Evolutionary conservation across 164 flowering plant genomes (phyloP).

Genomic region (Vitis rupestris): DNA sequence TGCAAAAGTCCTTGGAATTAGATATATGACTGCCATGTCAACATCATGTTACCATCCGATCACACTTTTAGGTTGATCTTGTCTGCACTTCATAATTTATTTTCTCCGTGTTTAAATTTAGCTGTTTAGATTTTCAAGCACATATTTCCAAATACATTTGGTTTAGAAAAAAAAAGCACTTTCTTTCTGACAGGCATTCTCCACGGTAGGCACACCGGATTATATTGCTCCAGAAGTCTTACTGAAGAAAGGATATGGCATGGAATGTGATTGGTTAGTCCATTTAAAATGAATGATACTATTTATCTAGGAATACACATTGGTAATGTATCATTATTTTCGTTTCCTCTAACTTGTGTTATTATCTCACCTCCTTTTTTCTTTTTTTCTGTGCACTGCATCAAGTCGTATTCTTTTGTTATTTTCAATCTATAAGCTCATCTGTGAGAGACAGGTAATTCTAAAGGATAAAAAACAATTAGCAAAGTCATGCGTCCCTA

Average conservation of each 20-base stretch:
- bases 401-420: not conserved
- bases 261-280: constrained; percentile 95
- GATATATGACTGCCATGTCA: too few species aligned
- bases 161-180: not conserved
- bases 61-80: too few species aligned
- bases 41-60: too few species aligned
- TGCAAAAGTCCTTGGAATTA: too few species aligned
- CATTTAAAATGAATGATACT: not conserved
- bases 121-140: not conserved
- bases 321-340: not conserved
- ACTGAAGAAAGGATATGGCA: constrained; percentile 92
- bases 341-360: not conserved
- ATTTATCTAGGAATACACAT: not conserved
- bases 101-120: too few species aligned
- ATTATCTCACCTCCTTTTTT: not conserved
- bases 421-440: not conserved
- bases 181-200: constrained; percentile 53
- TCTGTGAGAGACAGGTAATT: too few species aligned
- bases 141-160: not conserved
- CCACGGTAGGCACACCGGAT: constrained; percentile 97
- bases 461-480: too few species aligned
- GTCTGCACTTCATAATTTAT: too few species aligned
- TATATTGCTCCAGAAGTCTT: constrained; percentile 98
- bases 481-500: too few species aligned
- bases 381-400: not conserved